phyloP scores from a whole-genome alignment of 192 early-diverging fungal species.

The Entomortierella parvispora region DNA sequence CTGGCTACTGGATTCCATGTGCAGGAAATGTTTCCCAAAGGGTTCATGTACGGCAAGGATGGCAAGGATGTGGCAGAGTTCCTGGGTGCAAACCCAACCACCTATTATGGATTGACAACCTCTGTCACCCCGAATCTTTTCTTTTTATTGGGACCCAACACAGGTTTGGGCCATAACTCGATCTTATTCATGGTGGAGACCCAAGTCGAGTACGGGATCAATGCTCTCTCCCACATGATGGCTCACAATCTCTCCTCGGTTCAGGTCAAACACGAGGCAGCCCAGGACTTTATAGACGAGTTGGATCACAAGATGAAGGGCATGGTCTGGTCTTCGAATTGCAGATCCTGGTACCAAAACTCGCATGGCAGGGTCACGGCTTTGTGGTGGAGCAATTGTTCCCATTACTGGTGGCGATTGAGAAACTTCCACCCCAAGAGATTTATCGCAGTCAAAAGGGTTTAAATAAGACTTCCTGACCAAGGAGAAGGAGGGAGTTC shows the following conservation, averaged over 20 bases:
- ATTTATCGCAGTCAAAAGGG: slow-evolving; percentile 16
- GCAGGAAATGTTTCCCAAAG: slow-evolving; percentile 2
- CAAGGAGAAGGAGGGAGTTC: neutral
- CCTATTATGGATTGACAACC: slow-evolving; percentile 51
- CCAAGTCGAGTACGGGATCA: slow-evolving; percentile 49
- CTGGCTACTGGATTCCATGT: slow-evolving; percentile 60
- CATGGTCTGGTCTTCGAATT: slow-evolving; percentile 55
- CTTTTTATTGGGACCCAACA: slow-evolving; percentile 55
- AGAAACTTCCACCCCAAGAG: slow-evolving; percentile 28
- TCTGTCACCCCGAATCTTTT: slow-evolving; percentile 61
- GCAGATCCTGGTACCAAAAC: slow-evolving; percentile 59
- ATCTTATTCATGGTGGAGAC: slow-evolving; percentile 57
- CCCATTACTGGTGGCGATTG: slow-evolving; percentile 22
- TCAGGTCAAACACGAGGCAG: slow-evolving; percentile 26
- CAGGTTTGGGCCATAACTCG: slow-evolving; percentile 56
- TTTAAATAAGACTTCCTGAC: neutral
- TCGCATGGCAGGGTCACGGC: slow-evolving; percentile 25
- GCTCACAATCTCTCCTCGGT: slow-evolving; percentile 29
- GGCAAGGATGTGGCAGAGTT: slow-evolving; percentile 11
- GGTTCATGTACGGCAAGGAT: slow-evolving; percentile 35
- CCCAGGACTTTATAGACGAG: slow-evolving; percentile 15
- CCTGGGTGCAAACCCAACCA: slow-evolving; percentile 32
- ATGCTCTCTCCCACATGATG: slow-evolving; percentile 34
- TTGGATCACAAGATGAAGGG: slow-evolving; percentile 38
- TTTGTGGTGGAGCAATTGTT: slow-evolving; percentile 12